Base-by-base conservation (phyloP, 192 early-diverging fungal genomes). In the Phycomyces nitens region DNA sequence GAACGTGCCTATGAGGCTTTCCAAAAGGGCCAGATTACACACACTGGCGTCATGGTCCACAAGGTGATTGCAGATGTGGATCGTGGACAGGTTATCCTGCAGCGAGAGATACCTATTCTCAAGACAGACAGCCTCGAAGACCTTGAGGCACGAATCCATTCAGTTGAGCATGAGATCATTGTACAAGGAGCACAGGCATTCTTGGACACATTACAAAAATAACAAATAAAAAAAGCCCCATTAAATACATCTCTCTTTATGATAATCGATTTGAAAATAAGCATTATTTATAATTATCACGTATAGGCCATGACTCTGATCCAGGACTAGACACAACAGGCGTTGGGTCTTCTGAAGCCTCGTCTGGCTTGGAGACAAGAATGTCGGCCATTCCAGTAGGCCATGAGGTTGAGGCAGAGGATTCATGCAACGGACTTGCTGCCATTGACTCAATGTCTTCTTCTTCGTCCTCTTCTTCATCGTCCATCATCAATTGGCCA, bases 21-120 rank as follows among this genome's bases (percentile, higher is more conserved):
- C 65, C 66, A 86, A 72, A 80, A 82, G 38, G 94, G 94, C 11
- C 73, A 85, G 60, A 88, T 91, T 23, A 76, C 70, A 10, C 71
- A 83, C 11, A 94, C 92, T 0, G 92, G 92, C 55, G 87, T 89
- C 54, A 92, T 92, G 92, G 91, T 99, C 16, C 96, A 99, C 77
- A 85, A 90, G 47, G 95, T 97, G 23, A 97, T 99, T 57, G 86
- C 93, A 1, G 93, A 92, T 63, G 96, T 99, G 9, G 97, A 99
- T 77, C 82, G 92, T 34, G 97, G 97, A n/a, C 84, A 89, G 65
- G 93, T 93, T 5, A 84, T 99, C 21, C 34, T 94, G 58, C 76
- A 88, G 44, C 81, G 86, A 66, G 80, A 84, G 58, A 80, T 97
- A 3, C 89, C 91, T 22, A 95, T 98, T 62, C 59, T 80, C 23